These are phyloP conservation scores for Rhynchospora tenuis DNA, from an alignment of 176 grass and related monocot species.

Conservation along the genomic window DNA sequence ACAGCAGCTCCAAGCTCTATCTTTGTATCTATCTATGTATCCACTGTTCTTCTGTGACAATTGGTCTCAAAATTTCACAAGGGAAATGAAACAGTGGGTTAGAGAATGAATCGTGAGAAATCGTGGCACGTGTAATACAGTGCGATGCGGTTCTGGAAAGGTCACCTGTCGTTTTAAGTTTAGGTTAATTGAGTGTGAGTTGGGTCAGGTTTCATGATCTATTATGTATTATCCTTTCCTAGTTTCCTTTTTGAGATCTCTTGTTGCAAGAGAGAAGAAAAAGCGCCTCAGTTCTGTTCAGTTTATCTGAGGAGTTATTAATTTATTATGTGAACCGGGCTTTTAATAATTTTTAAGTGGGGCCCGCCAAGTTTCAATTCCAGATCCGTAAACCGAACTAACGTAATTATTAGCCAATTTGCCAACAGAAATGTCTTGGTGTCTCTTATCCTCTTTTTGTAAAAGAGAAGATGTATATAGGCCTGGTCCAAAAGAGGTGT, in stretches of 20 bases:
- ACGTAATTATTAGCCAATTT: not conserved
- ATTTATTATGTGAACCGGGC: not conserved
- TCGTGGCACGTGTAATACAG: not conserved
- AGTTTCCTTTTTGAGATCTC: no score
- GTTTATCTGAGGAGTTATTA: no score
- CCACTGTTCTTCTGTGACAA: not conserved
- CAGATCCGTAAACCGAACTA: conserved; percentile 5
- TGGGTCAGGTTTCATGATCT: not conserved
- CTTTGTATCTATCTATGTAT: not conserved
- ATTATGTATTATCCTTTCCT: no score
- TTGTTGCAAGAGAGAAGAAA: no score
- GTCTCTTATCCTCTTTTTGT: not conserved
- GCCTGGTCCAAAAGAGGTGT: no score
- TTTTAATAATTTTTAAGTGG: not conserved
- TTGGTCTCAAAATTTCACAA: not conserved
- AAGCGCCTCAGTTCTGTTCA: no score
- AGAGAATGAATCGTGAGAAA: not conserved
- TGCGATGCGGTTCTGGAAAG: conserved; percentile 15
- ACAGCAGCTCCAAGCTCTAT: not conserved
- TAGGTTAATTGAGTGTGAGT: not conserved
- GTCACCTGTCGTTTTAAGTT: conserved; percentile 23
- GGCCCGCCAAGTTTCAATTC: not conserved
- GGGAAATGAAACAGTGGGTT: not conserved
- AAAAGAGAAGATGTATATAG: not conserved
- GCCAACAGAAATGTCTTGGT: not conserved